These are phyloP conservation scores for Chlorella vulgaris DNA, from an alignment of 139 green algal genomes.

Conservation along the genomic window DNA sequence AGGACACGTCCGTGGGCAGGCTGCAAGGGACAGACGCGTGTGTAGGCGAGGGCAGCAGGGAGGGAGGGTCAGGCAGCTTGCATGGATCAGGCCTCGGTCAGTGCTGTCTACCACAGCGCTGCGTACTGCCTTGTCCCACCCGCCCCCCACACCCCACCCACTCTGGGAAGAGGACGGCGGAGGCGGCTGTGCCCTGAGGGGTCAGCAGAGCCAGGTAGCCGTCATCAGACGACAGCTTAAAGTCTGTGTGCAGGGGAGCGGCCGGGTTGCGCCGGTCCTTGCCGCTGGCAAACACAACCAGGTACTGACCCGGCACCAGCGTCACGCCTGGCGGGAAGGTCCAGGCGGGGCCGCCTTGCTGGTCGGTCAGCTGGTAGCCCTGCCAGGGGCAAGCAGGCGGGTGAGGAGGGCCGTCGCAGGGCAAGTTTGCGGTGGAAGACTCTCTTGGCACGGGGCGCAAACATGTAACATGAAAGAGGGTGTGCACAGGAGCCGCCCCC, in stretches of 20 bases:
- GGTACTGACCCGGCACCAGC: conserved; percentile 15
- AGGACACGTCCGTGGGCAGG: conserved; percentile 19
- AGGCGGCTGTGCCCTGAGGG: conserved; percentile 5
- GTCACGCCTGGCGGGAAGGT: conserved; percentile 18
- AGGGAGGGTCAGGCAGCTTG: neutral
- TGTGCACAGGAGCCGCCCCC: too few relatives aligned
- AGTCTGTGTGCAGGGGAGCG: conserved; percentile 24
- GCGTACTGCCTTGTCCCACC: too few relatives aligned
- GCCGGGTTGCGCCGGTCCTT: neutral
- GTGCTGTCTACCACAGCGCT: too few relatives aligned
- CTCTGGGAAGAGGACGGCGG: conserved; percentile 37
- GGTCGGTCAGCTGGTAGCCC: conserved; percentile 28
- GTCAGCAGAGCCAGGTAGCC: conserved; percentile 41
- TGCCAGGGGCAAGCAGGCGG: too few relatives aligned
- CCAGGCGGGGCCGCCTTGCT: neutral
- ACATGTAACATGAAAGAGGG: too few relatives aligned
- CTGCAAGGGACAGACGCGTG: neutral
- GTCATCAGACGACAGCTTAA: conserved; percentile 34
- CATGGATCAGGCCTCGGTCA: too few relatives aligned
- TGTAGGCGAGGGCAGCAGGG: neutral
- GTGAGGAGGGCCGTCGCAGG: too few relatives aligned
- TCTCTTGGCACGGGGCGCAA: too few relatives aligned
- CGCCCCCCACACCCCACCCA: neutral
- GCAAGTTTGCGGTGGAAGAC: too few relatives aligned
- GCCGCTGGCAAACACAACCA: neutral